A percentile compares a stretch with the other conserved stretches of the same genome.
Conservation (phyloP, 176 grass and related monocot species). For the Phragmites australis region DNA sequence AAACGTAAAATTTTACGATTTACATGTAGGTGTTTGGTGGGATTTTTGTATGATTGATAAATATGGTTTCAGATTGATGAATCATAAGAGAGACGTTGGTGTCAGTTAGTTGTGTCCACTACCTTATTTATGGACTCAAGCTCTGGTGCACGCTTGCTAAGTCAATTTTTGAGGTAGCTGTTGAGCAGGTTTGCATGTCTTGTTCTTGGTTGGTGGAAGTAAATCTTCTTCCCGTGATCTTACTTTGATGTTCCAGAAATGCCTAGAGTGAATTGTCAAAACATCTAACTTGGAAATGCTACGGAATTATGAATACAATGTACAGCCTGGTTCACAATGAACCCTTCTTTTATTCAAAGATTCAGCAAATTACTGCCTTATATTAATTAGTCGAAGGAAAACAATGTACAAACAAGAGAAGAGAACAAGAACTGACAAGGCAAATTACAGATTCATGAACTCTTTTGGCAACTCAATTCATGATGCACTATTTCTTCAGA, state of each 20-base stretch:
- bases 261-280: neutral
- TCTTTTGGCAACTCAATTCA: neutral
- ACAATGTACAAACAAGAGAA: no score
- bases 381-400: no score
- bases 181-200: neutral
- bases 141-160: conserved; percentile 1
- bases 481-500: neutral
- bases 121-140: neutral
- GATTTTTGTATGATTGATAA: neutral
- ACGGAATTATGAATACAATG: neutral
- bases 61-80: neutral
- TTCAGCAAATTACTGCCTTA: no score
- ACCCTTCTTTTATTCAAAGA: neutral
- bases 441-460: no score
- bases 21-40: neutral
- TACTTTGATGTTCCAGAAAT: conserved; percentile 25
- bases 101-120: neutral
- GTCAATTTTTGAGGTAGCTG: neutral
- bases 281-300: neutral
- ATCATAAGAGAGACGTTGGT: neutral
- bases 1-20: neutral
- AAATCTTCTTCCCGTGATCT: neutral
- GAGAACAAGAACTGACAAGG: no score
- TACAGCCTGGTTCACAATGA: neutral
- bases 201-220: conserved; percentile 33